Evolutionary conservation across 2,329 filamentous ascomycete genomes (phyloP).

Genomic region (Falciphora oryzae): DNA sequence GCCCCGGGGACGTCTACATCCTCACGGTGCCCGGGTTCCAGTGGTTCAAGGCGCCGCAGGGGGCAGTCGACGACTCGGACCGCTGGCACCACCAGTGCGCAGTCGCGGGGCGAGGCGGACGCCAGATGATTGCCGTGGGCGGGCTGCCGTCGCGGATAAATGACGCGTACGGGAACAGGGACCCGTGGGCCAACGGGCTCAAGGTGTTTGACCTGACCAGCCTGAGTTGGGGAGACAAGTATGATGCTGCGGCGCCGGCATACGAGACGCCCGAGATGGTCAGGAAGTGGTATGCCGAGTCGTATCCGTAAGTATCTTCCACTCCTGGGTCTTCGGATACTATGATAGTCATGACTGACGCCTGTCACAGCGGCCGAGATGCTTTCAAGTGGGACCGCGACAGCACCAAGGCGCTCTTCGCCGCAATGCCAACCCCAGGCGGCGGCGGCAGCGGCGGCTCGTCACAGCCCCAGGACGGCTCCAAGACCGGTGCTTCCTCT

Average conservation of each 20-base stretch:
- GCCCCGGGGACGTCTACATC: conserved; percentile 26
- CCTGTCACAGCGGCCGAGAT: not conserved
- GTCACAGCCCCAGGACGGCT: not conserved
- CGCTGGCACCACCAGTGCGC: conserved; percentile 26
- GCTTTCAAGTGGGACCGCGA: conserved; percentile 22
- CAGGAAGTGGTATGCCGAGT: conserved; percentile 26
- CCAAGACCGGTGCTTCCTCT: not conserved
- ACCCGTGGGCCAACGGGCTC: conserved; percentile 31
- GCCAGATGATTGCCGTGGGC: conserved; percentile 35
- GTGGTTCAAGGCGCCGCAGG: conserved; percentile 25
- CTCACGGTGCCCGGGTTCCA: conserved; percentile 33
- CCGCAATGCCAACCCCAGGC: not conserved
- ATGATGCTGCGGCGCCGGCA: conserved; percentile 25
- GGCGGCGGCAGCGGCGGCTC: not conserved
- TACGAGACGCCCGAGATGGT: conserved; percentile 16
- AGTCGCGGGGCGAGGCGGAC: conserved; percentile 17
- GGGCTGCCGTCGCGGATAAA: conserved; percentile 17
- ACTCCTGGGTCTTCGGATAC: not conserved
- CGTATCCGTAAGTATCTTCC: conserved; percentile 14
- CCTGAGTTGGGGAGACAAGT: conserved; percentile 28
- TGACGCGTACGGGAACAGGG: conserved; percentile 21
- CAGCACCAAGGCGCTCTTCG: conserved; percentile 21
- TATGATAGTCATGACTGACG: not conserved
- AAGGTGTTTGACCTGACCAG: conserved; percentile 34
- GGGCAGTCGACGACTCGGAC: conserved; percentile 16